Evolutionary conservation across 768 basidiomycete species (phyloP), one percentile per base, ranked within the genome.

Genomic region (Mrakia frigida): DNA sequence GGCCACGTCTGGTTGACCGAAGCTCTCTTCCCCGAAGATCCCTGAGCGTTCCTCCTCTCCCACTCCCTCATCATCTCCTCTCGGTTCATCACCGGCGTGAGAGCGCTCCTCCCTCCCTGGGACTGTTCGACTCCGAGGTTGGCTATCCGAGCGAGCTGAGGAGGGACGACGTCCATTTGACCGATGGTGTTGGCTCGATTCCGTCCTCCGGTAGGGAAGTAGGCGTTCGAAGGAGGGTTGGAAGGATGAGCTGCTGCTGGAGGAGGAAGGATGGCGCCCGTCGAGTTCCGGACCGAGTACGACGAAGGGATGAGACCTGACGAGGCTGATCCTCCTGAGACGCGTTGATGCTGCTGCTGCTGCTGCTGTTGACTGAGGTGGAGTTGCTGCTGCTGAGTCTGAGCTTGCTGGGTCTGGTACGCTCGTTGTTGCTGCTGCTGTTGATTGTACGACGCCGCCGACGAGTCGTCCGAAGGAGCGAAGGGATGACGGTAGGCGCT

Each of bases 41-140:
- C 50, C 46, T 37, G 65, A 21, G 68, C 69, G 81, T 94, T 92
- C 78, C 94, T 86, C 79, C 94, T 85, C 84, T 98, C 97, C 96
- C 96, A 98, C 84, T 98, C 96, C 60, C 91, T 88, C 86, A 93
- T 91, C 61, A 92, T 91, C 79, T 99, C 96, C 79, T 98, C 96
- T 72, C 96, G 87, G 80, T 96, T 95, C 79, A 98, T 84, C 41
- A 97, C 94, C 3, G 96, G 96, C 21, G 94, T 97, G 83, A 97
- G 83, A 31, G 92, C 91, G 80, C 93, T 92, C 73, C 93, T 87
- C 56, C 89, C 88, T 59, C 63, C 75, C 50, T 68, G 52, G 0
- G 80, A 80, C 3, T 81, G 81, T 74, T 84, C 70, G 90, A 90
- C 81, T 89, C 89, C 83, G 91, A 91, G 84, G 91, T 93, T 92